Percentiles rank a stretch among this genome's conserved stretches.
These are phyloP conservation scores for Pseudotulostoma volvatum DNA, from an alignment of 495 filamentous ascomycete genomes.

Conservation along the genomic window DNA sequence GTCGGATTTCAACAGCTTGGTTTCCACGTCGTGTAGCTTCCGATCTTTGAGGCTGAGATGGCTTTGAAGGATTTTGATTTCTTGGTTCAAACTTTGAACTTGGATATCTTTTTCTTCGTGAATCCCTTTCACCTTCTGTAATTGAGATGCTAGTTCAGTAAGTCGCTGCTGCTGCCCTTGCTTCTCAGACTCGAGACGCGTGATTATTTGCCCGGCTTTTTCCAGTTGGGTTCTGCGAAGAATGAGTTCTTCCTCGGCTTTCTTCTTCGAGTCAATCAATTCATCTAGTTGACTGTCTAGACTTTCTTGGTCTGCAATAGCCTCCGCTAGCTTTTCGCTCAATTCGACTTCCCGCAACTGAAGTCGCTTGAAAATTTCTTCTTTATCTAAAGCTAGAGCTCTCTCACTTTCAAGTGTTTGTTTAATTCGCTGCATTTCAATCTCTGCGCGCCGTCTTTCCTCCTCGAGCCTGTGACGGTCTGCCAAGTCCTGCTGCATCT, in stretches of 20 bases:
- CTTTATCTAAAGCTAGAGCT: slow-evolving; percentile 87
- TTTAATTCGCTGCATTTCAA: slow-evolving; percentile 75
- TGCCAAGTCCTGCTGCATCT: slow-evolving; percentile 59
- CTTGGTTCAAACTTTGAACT: slow-evolving; percentile 57
- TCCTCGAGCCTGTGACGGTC: slow-evolving; percentile 77
- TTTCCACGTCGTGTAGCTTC: slow-evolving; percentile 76
- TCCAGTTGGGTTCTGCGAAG: slow-evolving; percentile 68
- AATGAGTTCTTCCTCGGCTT: slow-evolving; percentile 70
- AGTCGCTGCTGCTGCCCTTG: slow-evolving; percentile 50
- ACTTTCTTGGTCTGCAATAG: slow-evolving; percentile 87
- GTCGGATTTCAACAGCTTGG: slow-evolving; percentile 67
- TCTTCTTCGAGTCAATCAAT: slow-evolving; percentile 77
- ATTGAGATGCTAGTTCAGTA: slow-evolving; percentile 45
- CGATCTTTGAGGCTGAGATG: slow-evolving; percentile 80
- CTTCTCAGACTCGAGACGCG: slow-evolving; percentile 71
- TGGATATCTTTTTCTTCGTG: slow-evolving; percentile 53
- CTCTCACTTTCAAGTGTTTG: slow-evolving; percentile 91
- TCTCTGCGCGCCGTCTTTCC: slow-evolving; percentile 71
- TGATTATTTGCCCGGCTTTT: slow-evolving; percentile 77
- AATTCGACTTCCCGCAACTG: slow-evolving; percentile 78
- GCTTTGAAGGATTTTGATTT: slow-evolving; percentile 83
- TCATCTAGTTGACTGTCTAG: slow-evolving; percentile 88
- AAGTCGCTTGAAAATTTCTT: slow-evolving; percentile 94
- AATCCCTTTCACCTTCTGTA: slow-evolving; percentile 47
- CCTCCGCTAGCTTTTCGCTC: slow-evolving; percentile 76